phyloP scores from a whole-genome alignment of 2,329 filamentous ascomycete species.

The Diaporthe sp. region DNA sequence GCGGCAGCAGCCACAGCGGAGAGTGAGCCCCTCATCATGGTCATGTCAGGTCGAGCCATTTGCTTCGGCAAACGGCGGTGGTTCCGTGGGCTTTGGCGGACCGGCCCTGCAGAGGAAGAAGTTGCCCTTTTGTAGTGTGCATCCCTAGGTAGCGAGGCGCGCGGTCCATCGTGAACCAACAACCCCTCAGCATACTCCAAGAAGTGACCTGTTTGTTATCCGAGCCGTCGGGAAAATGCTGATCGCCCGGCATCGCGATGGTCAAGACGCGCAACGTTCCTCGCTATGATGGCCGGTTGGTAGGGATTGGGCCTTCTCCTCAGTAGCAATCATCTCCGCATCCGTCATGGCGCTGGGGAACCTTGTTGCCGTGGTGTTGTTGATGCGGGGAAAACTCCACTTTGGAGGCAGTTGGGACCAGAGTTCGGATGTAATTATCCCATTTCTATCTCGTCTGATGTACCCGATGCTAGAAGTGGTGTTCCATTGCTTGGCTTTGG shows the following conservation, averaged over 20 bases:
- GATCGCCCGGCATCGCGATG: not conserved
- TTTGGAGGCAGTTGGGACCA: not conserved
- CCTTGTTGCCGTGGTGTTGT: not conserved
- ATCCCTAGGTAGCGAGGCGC: not conserved
- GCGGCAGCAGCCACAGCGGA: not conserved
- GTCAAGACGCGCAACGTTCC: conserved; percentile 10
- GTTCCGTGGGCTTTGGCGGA: not conserved
- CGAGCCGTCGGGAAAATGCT: conserved; percentile 25
- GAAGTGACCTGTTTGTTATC: not conserved
- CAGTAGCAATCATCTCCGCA: conserved; percentile 31
- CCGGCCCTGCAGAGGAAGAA: not conserved
- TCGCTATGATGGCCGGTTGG: not conserved
- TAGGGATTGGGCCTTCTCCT: conserved; percentile 24
- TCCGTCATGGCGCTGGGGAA: conserved; percentile 19
- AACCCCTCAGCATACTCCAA: not conserved
- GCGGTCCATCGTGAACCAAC: conserved; percentile 14
- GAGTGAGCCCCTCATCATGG: conserved; percentile 2
- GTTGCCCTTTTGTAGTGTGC: not conserved
- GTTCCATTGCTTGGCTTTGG: no score
- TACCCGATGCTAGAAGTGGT: not conserved
- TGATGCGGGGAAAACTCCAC: conserved; percentile 30
- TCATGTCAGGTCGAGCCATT: not conserved
- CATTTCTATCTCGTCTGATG: not conserved
- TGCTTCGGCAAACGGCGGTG: not conserved
- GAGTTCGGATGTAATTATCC: conserved; percentile 19